Percentiles rank a stretch among this genome's conserved stretches.
Evolutionary conservation across 2,329 filamentous ascomycete species (phyloP).

Genomic region (Zelopaecilomyces penicillatus): DNA sequence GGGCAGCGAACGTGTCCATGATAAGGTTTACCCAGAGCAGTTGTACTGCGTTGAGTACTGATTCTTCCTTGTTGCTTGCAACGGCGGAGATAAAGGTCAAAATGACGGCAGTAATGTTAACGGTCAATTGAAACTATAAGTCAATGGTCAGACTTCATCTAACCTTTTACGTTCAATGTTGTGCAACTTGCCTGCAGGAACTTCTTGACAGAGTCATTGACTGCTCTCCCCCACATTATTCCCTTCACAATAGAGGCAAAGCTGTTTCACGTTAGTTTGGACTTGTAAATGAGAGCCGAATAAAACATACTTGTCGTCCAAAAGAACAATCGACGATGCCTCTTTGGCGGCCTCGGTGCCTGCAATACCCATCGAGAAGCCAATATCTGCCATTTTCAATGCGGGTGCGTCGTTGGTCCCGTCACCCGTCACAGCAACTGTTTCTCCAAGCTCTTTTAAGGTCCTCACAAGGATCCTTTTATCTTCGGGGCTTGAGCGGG

Average conservation of each 20-base stretch:
- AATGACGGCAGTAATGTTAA: conserved; percentile 60
- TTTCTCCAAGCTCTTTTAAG: conserved; percentile 47
- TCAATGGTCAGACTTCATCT: not conserved
- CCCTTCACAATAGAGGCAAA: conserved; percentile 59
- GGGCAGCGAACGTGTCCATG: conserved; percentile 61
- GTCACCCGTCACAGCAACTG: conserved; percentile 57
- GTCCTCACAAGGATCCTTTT: conserved; percentile 47
- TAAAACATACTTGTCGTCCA: conserved; percentile 46
- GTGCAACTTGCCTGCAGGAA: conserved; percentile 47
- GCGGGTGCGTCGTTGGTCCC: conserved; percentile 60
- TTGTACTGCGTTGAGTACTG: conserved; percentile 58
- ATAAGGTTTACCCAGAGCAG: conserved; percentile 63
- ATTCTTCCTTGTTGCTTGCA: conserved; percentile 42
- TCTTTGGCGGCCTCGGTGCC: conserved; percentile 62
- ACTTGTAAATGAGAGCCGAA: too few relatives aligned
- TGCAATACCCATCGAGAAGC: conserved; percentile 60
- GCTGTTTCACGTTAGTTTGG: conserved; percentile 1
- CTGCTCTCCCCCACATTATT: conserved; percentile 59
- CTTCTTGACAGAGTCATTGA: conserved; percentile 61
- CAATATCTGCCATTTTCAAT: conserved; percentile 57
- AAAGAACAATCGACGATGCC: conserved; percentile 58
- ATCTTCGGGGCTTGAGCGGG: conserved; percentile 51
- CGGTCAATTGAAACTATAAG: conserved; percentile 54
- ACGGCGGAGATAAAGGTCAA: conserved; percentile 58
- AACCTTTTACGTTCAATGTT: not conserved